Percentiles rank a stretch among this genome's conserved stretches.
Evolutionary conservation across 306 rosid species (phyloP).

Genomic region (Gillenia trifoliata): DNA sequence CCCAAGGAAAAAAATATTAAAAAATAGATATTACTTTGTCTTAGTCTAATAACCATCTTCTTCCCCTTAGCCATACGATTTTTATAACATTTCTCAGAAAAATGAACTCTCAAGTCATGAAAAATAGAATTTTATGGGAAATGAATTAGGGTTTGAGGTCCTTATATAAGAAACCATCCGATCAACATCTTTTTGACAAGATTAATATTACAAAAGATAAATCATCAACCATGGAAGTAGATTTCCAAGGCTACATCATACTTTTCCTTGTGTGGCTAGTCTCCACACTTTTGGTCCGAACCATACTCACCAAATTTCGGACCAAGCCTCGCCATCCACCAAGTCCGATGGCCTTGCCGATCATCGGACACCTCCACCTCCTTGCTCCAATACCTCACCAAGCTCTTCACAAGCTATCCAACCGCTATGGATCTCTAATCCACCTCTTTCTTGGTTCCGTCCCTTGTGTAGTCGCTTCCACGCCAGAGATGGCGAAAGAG

Average conservation of each 20-base stretch:
- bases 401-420: slow-evolving; percentile 38
- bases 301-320: slow-evolving; percentile 23
- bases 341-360: slow-evolving; percentile 31
- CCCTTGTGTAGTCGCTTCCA: slow-evolving; percentile 32
- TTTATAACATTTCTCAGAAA: neutral
- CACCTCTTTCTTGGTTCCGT: slow-evolving; percentile 37
- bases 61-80: no score
- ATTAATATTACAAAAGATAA: neutral
- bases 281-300: slow-evolving; percentile 22
- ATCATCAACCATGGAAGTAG: slow-evolving; percentile 34
- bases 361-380: slow-evolving; percentile 45
- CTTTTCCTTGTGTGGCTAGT: slow-evolving; percentile 33
- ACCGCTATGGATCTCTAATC: slow-evolving; percentile 26
- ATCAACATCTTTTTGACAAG: neutral
- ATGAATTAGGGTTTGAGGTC: neutral
- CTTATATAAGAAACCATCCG: neutral
- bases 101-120: neutral
- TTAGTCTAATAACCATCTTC: no score
- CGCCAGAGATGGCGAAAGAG: slow-evolving; percentile 37
- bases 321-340: slow-evolving; percentile 30
- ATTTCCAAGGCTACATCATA: slow-evolving; percentile 29
- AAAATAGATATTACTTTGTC: no score
- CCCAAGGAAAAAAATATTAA: no score
- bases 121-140: neutral
- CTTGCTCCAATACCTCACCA: slow-evolving; percentile 38